phyloP scores from a whole-genome alignment of 2,329 filamentous ascomycete species.

The Alternaria longipes region DNA sequence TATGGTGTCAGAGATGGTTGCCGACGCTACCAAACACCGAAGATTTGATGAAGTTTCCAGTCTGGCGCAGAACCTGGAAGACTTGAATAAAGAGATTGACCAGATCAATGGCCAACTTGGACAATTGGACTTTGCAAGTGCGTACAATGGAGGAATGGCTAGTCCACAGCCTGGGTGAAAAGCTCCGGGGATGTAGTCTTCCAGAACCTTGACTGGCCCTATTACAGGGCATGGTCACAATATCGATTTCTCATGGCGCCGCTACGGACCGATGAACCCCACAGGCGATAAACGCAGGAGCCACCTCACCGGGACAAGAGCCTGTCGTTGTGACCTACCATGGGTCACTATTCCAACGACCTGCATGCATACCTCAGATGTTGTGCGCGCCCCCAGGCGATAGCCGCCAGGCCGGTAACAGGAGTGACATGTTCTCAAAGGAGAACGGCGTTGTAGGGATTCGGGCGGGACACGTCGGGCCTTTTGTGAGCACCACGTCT shows the following conservation, averaged over 20 bases:
- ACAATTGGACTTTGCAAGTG: conserved; percentile 69
- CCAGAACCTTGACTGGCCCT: neutral
- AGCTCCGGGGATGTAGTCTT: neutral
- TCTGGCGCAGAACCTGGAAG: conserved; percentile 80
- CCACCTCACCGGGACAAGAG: neutral
- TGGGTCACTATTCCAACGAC: neutral
- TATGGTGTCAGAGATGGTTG: conserved; percentile 86
- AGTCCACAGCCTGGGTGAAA: conserved; percentile 38
- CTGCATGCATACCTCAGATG: neutral
- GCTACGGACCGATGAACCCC: neutral
- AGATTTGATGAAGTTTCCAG: conserved; percentile 89
- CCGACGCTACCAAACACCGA: conserved; percentile 75
- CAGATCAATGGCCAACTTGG: conserved; percentile 70
- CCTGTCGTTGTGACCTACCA: neutral
- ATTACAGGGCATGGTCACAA: neutral
- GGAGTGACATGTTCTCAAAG: neutral
- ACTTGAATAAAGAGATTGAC: conserved; percentile 81
- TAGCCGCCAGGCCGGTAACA: neutral
- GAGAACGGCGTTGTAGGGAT: neutral
- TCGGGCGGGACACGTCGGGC: neutral
- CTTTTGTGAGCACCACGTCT: conserved; percentile 5
- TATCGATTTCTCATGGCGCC: neutral
- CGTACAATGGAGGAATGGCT: conserved; percentile 52
- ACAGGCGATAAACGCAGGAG: neutral
- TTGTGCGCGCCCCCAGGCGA: neutral